Conservation (phyloP, 192 early-diverging fungal species). For the Podila clonocystis region DNA sequence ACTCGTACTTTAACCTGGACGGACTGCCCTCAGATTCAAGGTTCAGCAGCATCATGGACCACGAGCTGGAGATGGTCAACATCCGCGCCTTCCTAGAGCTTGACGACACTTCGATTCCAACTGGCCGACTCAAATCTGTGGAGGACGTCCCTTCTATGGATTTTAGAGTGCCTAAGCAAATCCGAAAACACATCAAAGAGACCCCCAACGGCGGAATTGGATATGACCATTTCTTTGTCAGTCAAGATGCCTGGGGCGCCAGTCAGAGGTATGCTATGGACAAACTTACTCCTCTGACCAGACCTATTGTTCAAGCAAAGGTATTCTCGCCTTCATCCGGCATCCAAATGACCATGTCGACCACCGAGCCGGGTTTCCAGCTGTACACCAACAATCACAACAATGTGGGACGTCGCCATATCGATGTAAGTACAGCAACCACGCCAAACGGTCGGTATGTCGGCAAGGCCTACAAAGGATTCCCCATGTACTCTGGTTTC, state of each 20-base stretch:
- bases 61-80: constrained; percentile 59
- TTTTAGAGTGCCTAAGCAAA: constrained; percentile 60
- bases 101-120: constrained; percentile 72
- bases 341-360: constrained; percentile 68
- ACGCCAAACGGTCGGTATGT: constrained; percentile 14
- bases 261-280: constrained; percentile 14
- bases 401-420: constrained; percentile 34
- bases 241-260: constrained; percentile 37
- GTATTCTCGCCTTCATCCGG: constrained; percentile 68
- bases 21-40: constrained; percentile 62
- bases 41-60: constrained; percentile 58
- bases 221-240: constrained; percentile 86
- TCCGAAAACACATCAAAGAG: constrained; percentile 62
- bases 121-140: constrained; percentile 66
- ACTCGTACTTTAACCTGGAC: constrained; percentile 90
- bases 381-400: constrained; percentile 88
- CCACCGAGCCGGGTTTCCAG: constrained; percentile 80
- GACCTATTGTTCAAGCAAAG: constrained; percentile 50
- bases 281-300: constrained; percentile 19
- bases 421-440: constrained; percentile 28
- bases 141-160: constrained; percentile 58
- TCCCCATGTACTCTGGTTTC: constrained; percentile 65
- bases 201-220: constrained; percentile 67
- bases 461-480: constrained; percentile 38
- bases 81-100: constrained; percentile 63